These are phyloP conservation scores for Solanum bulbocastanum DNA, from an alignment of 257 asterid species.

Conservation along the genomic window DNA sequence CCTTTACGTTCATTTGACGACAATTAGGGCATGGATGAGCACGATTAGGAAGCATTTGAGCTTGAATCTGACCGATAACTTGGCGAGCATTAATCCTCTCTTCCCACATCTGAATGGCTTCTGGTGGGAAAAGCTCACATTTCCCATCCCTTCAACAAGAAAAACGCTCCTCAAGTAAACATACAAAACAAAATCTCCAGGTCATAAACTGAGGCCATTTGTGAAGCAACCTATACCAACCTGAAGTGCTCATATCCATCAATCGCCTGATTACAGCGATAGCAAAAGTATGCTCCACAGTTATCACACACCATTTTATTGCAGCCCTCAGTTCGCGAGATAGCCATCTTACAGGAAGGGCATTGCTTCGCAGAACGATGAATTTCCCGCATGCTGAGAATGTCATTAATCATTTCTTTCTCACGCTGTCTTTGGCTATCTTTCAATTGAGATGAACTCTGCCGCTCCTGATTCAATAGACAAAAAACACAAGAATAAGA, in stretches of 20 bases:
- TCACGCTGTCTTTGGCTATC: slow-evolving; percentile 56
- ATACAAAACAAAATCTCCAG: background rate
- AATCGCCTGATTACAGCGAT: slow-evolving; percentile 54
- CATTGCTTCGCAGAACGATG: slow-evolving; percentile 60
- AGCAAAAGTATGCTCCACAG: slow-evolving; percentile 77
- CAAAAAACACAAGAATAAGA: slow-evolving; percentile 4
- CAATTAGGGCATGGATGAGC: slow-evolving; percentile 66
- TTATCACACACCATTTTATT: slow-evolving; percentile 74
- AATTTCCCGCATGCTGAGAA: slow-evolving; percentile 54
- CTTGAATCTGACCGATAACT: slow-evolving; percentile 39
- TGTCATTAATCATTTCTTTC: slow-evolving; percentile 61
- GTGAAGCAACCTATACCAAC: slow-evolving; percentile 16
- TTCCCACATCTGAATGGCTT: slow-evolving; percentile 62
- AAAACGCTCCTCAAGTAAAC: slow-evolving; percentile 3
- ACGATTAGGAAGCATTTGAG: slow-evolving; percentile 23
- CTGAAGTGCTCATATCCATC: slow-evolving; percentile 86
- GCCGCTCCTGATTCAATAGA: slow-evolving; percentile 53
- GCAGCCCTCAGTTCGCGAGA: slow-evolving; percentile 83
- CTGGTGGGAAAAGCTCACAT: slow-evolving; percentile 65
- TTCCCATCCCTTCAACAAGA: slow-evolving; percentile 35
- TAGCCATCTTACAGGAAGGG: slow-evolving; percentile 90
- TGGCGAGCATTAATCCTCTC: slow-evolving; percentile 53
- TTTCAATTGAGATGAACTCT: slow-evolving; percentile 38
- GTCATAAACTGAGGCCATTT: background rate
- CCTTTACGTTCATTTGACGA: slow-evolving; percentile 64